Evolutionary conservation across 1,284 basidiomycete genomes (phyloP).

Genomic region (Acaromyces ingoldii): DNA sequence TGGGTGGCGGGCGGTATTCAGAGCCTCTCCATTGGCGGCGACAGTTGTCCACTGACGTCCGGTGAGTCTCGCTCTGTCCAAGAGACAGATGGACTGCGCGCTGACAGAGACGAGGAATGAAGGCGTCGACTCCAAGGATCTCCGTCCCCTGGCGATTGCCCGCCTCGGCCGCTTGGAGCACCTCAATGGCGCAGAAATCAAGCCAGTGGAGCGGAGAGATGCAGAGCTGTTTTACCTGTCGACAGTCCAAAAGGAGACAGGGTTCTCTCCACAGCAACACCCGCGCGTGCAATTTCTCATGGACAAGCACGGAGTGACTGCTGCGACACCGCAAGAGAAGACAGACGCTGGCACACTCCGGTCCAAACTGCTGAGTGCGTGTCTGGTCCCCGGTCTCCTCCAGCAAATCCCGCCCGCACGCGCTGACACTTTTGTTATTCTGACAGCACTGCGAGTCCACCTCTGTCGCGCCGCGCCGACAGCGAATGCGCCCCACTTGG

Average conservation of each 20-base stretch:
- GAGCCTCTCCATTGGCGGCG: constrained; percentile 4
- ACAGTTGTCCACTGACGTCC: neutral
- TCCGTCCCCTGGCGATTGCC: constrained; percentile 61
- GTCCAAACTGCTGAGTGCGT: neutral
- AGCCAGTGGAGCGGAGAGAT: constrained; percentile 70
- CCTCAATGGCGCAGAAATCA: constrained; percentile 70
- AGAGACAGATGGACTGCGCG: constrained; percentile 7
- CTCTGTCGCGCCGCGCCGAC: neutral
- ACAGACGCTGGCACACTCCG: neutral
- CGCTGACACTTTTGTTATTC: too few species aligned
- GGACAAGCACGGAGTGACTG: neutral
- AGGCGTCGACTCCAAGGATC: neutral
- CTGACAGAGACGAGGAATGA: neutral
- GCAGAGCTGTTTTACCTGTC: constrained; percentile 75
- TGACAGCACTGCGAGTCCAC: constrained; percentile 8
- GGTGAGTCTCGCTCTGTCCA: constrained; percentile 13
- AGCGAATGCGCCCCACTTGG: neutral
- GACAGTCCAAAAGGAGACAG: neutral
- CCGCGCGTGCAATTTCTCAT: neutral
- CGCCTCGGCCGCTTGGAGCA: constrained; percentile 62
- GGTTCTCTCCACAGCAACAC: neutral
- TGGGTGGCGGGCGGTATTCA: constrained; percentile 63
- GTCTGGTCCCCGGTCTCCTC: neutral
- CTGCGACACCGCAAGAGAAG: neutral
- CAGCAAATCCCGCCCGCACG: neutral